These are phyloP conservation scores for Orbilia oligospora DNA, from an alignment of 2,329 filamentous ascomycete species.

Conservation along the genomic window DNA sequence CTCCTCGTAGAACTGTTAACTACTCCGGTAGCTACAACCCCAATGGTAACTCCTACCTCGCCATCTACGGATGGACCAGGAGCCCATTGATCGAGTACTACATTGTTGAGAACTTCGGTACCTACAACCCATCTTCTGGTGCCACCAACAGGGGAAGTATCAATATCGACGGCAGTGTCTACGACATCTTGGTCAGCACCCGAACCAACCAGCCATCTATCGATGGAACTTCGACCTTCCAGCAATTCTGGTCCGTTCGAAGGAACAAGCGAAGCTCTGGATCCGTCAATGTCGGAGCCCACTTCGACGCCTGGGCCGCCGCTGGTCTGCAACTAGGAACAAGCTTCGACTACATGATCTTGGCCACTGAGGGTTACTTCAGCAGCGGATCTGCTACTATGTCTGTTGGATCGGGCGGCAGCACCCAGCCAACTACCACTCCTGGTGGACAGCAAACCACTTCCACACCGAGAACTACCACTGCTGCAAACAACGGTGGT, in stretches of 20 bases:
- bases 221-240: conserved; percentile 70
- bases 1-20: conserved; percentile 62
- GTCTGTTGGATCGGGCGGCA: conserved; percentile 66
- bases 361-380: conserved; percentile 72
- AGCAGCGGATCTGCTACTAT: conserved; percentile 71
- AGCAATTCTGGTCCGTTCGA: conserved; percentile 72
- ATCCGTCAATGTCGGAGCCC: conserved; percentile 70
- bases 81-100: conserved; percentile 68
- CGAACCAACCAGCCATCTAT: conserved; percentile 70
- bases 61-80: conserved; percentile 68
- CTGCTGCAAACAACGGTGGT: conserved; percentile 2
- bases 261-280: conserved; percentile 70
- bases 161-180: conserved; percentile 66
- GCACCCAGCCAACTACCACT: conserved; percentile 36
- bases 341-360: conserved; percentile 71
- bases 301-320: conserved; percentile 72
- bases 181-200: conserved; percentile 67
- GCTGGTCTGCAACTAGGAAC: conserved; percentile 70
- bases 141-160: conserved; percentile 66
- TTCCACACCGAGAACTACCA: conserved; percentile 14
- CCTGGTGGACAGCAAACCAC: conserved; percentile 9
- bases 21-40: conserved; percentile 66
- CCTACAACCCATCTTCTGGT: conserved; percentile 65
- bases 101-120: conserved; percentile 69
- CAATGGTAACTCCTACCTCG: conserved; percentile 66